phyloP scores from a whole-genome alignment of 305 asterid species.

The Fraxinus velutina region DNA sequence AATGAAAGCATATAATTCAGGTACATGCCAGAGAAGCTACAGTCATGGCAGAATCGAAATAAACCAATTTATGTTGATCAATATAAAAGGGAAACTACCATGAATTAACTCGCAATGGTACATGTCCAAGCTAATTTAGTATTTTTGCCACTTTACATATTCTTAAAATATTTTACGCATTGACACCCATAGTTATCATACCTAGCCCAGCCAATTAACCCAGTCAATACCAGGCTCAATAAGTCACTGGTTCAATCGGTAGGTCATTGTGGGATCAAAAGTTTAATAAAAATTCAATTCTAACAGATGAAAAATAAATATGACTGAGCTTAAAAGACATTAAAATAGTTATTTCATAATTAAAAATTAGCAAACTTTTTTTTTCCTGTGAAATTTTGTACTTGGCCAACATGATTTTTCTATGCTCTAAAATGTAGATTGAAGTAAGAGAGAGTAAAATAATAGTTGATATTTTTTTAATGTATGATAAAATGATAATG shows the following conservation, averaged over 20 bases:
- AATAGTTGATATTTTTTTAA: background rate
- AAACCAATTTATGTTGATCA: background rate
- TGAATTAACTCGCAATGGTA: background rate
- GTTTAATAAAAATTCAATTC: background rate
- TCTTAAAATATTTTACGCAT: background rate
- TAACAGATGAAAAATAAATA: background rate
- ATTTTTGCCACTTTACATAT: background rate
- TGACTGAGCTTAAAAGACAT: background rate
- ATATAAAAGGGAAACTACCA: background rate
- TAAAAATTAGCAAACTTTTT: background rate
- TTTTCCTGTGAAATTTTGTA: background rate
- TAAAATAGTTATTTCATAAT: background rate
- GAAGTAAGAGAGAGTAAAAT: background rate
- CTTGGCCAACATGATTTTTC: background rate
- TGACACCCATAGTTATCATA: background rate
- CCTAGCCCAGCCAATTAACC: background rate
- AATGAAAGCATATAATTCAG: background rate
- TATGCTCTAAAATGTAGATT: background rate
- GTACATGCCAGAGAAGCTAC: background rate
- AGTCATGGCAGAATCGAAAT: background rate
- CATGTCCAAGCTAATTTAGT: background rate
- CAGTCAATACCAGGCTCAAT: background rate
- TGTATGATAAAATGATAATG: background rate
- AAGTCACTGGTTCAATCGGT: background rate
- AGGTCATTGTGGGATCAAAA: background rate